A percentile compares a stretch with the other conserved stretches of the same genome.
Conservation (phyloP, 2,329 filamentous ascomycete genomes). For the Botrytis elliptica region DNA sequence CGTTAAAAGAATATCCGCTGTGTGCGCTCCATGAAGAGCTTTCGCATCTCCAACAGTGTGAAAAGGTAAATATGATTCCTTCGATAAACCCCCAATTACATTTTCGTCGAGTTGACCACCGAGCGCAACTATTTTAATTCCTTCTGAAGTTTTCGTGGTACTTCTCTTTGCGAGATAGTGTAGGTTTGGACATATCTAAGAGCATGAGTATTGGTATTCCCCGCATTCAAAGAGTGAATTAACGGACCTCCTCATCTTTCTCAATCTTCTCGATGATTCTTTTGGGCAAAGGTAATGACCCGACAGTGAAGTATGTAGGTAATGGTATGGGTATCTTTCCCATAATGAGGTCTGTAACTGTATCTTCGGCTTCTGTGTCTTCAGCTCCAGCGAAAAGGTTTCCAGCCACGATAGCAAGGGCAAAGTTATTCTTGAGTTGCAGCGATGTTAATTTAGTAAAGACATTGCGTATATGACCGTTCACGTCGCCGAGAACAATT, state of each 20-base stretch:
- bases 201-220: constrained; percentile 15
- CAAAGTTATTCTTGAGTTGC: constrained; percentile 84
- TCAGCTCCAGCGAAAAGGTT: constrained; percentile 76
- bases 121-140: constrained; percentile 80
- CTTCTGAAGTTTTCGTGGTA: constrained; percentile 84
- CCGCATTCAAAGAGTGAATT: not conserved
- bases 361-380: constrained; percentile 57
- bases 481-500: constrained; percentile 73
- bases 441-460: constrained; percentile 79
- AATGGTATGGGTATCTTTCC: constrained; percentile 74
- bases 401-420: constrained; percentile 79
- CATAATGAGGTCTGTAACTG: constrained; percentile 62
- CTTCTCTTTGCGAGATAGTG: constrained; percentile 44
- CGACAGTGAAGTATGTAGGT: constrained; percentile 88
- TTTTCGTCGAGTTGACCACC: constrained; percentile 69
- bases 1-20: constrained; percentile 83
- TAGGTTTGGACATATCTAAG: constrained; percentile 78
- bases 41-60: constrained; percentile 78
- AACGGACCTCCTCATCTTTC: constrained; percentile 57
- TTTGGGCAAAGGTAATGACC: constrained; percentile 67
- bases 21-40: constrained; percentile 70
- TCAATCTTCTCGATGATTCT: constrained; percentile 71
- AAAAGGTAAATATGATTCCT: constrained; percentile 72
- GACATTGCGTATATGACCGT: constrained; percentile 72
- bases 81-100: constrained; percentile 60